Percentiles rank a stretch among this genome's conserved stretches.
Conservation (phyloP, 2,329 filamentous ascomycete species). For the Penicillium sp. region DNA sequence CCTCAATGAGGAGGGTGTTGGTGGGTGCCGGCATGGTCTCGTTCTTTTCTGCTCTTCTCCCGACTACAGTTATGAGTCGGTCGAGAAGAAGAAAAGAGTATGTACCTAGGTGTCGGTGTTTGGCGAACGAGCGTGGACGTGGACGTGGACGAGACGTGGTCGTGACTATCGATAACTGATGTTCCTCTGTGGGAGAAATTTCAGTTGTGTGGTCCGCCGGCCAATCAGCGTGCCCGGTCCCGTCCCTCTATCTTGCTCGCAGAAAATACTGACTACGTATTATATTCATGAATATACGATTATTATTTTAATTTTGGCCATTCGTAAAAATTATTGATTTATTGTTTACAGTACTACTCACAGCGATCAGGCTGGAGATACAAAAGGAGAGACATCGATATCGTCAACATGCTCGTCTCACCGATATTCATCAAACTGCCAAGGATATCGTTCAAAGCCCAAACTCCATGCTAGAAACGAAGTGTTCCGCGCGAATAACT, state of each 20-base stretch:
- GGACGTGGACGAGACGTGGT: no score
- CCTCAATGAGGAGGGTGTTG: conserved; percentile 73
- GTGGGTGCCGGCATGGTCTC: conserved; percentile 55
- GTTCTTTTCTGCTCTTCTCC: not conserved
- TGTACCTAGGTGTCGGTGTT: not conserved
- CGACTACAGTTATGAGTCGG: conserved; percentile 3
- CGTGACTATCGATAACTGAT: conserved; percentile 23
- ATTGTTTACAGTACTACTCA: no score
- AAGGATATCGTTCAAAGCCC: conserved; percentile 13
- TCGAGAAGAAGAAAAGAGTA: not conserved
- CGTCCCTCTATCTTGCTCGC: no score
- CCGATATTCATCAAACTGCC: conserved; percentile 5
- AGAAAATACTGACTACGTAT: no score
- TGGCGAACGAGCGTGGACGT: no score
- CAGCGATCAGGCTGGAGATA: no score
- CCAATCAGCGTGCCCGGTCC: conserved; percentile 21
- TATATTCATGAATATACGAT: no score
- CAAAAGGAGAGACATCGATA: conserved; percentile 15
- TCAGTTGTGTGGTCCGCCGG: conserved; percentile 38
- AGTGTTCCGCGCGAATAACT: not conserved
- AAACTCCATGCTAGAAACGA: conserved; percentile 15
- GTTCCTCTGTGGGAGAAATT: conserved; percentile 31
- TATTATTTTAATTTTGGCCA: no score
- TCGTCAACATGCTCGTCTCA: conserved; percentile 13
- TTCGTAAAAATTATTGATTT: no score